Percentiles rank a stretch among this genome's conserved stretches.
These are phyloP conservation scores for Hura crepitans DNA, from an alignment of 441 rosid genomes.

Conservation along the genomic window DNA sequence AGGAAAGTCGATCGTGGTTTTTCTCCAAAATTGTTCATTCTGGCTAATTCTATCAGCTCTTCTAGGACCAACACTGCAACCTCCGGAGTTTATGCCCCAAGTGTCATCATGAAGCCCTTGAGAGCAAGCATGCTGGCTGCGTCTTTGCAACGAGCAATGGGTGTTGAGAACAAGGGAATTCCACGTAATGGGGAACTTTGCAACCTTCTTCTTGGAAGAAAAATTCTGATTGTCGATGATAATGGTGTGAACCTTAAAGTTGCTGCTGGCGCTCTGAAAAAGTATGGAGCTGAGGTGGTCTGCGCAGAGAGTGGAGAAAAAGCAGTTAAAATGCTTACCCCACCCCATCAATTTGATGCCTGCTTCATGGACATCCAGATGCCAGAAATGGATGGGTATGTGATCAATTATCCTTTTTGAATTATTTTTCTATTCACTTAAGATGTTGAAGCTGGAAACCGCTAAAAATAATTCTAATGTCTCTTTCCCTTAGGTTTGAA, in stretches of 20 bases:
- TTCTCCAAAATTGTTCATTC: slow-evolving; percentile 73
- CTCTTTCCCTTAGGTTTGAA: slow-evolving; percentile 50
- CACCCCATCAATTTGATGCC: slow-evolving; percentile 82
- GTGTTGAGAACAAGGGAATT: slow-evolving; percentile 53
- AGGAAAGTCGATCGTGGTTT: slow-evolving; percentile 33
- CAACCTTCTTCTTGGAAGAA: slow-evolving; percentile 65
- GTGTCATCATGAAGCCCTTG: slow-evolving; percentile 86
- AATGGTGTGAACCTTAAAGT: slow-evolving; percentile 83
- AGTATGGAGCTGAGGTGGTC: slow-evolving; percentile 83
- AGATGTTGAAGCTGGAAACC: not conserved
- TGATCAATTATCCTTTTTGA: slow-evolving; percentile 4
- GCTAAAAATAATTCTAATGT: not conserved
- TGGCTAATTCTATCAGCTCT: slow-evolving; percentile 68
- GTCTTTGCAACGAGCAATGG: slow-evolving; percentile 81
- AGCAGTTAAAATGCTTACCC: slow-evolving; percentile 62
- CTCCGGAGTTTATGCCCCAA: slow-evolving; percentile 75
- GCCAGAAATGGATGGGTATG: slow-evolving; percentile 98
- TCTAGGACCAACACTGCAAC: slow-evolving; percentile 63
- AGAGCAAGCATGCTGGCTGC: slow-evolving; percentile 97
- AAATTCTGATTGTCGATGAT: slow-evolving; percentile 91
- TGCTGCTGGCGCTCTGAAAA: slow-evolving; percentile 91
- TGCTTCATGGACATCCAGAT: slow-evolving; percentile 99
- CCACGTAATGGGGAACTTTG: slow-evolving; percentile 47
- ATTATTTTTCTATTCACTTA: not conserved
- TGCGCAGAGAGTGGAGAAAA: slow-evolving; percentile 81